Evolutionary conservation across 805 yeast genomes (phyloP), one percentile per base, ranked within the genome.

Genomic region (Starmerella floris): DNA sequence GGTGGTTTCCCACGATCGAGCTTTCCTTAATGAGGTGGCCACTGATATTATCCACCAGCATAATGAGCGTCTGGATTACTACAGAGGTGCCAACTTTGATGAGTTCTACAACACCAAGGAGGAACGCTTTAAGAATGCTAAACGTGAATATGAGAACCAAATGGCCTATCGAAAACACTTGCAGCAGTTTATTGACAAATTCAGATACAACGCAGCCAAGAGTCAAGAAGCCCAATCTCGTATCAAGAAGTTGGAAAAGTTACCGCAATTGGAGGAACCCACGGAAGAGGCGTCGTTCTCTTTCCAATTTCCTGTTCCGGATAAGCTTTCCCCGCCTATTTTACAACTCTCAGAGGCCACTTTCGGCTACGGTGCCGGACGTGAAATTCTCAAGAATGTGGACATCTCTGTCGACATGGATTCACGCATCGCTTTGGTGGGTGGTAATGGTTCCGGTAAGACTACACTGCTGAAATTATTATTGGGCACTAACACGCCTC

Each of bases 371-470:
- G 77, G 80, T 5, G 66, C 67, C 2, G 41, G 40, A 15, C 37
- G 30, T 13, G 76, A 76, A 43, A 64, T 83, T 25, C 64, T 88
- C 50, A 69, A 71, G 25, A 68, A 83, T 53, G 96, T 87, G 33
- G 94, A 87, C 52, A 62, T 91, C 48, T 94, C 84, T 52, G 83
- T 91, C 42, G 94, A 83, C 62, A 70, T 88, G 83, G 83, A 87
- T 56, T 85, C 96, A 1, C 74, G 99, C 62, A 82, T 91, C 55
- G 98, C 97, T 0, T 69, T 91, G 46, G 95, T 91, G 46, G 99
- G 99, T 72, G 97, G 96, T 46, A 91, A 91, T 61, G 99, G 99
- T 67, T 83, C 95, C 59, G 99, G 99, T 81, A 91, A 91, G 62
- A 87, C 98, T 10, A 91, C 99, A 2, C 67, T 91, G 48, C 71